A percentile compares a stretch with the other conserved stretches of the same genome.
Conservation (phyloP, 2,329 filamentous ascomycete species). For the Colletotrichum sp. region DNA sequence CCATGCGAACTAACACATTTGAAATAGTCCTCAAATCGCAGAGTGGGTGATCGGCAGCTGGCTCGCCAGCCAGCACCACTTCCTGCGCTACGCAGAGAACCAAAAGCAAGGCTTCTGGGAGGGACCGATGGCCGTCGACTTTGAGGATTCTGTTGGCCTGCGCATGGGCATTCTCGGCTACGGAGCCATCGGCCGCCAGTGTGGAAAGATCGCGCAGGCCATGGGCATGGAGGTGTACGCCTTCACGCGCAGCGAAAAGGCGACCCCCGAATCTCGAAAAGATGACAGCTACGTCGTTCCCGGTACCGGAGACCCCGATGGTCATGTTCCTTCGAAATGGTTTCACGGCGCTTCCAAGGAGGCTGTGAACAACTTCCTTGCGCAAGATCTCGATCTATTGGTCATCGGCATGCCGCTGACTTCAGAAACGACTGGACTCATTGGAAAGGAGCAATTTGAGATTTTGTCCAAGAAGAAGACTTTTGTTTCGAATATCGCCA, state of each 20-base stretch:
- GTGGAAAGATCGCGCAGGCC: constrained; percentile 54
- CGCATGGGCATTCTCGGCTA: constrained; percentile 50
- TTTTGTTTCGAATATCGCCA: constrained; percentile 70
- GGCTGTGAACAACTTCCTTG: constrained; percentile 46
- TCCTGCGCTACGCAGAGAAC: constrained; percentile 31
- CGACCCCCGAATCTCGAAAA: constrained; percentile 61
- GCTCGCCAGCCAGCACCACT: constrained; percentile 36
- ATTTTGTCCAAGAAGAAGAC: constrained; percentile 48
- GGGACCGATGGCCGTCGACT: constrained; percentile 16
- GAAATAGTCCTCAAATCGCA: constrained; percentile 39
- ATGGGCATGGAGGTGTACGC: constrained; percentile 73
- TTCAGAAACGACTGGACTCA: constrained; percentile 37
- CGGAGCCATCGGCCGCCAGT: constrained; percentile 49
- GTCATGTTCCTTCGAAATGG: constrained; percentile 46
- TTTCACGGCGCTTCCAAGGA: constrained; percentile 38
- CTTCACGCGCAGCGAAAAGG: constrained; percentile 66
- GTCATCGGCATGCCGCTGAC: constrained; percentile 48
- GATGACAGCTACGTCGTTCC: constrained; percentile 68
- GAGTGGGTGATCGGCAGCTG: constrained; percentile 45
- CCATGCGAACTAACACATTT: neutral
- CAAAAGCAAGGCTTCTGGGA: constrained; percentile 34
- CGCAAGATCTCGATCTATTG: constrained; percentile 47
- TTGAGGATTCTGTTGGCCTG: constrained; percentile 36
- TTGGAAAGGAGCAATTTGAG: constrained; percentile 50
- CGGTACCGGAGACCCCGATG: constrained; percentile 57